Conservation (phyloP, 805 yeast genomes). For the Candida endomychidarum region DNA sequence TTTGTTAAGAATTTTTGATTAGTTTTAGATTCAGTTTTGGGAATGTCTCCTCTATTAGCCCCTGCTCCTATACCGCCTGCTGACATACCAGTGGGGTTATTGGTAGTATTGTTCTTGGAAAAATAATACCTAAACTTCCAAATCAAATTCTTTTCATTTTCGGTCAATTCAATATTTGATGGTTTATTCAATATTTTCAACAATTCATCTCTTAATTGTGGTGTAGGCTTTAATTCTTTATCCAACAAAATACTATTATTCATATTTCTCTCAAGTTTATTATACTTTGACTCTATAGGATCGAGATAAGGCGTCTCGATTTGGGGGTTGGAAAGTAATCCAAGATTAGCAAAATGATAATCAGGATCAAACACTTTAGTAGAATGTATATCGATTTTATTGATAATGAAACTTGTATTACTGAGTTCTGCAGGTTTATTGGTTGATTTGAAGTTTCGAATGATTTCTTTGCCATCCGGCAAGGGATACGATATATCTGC, state of each 20-base stretch:
- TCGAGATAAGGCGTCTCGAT: slow-evolving; percentile 35
- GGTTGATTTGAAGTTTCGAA: background rate
- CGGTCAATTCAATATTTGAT: slow-evolving; percentile 77
- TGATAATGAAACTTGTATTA: slow-evolving; percentile 28
- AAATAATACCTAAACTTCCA: slow-evolving; percentile 89
- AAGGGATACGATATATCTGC: slow-evolving; percentile 26
- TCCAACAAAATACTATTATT: slow-evolving; percentile 77
- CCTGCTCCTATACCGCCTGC: too few relatives aligned
- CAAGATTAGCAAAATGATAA: slow-evolving; percentile 20
- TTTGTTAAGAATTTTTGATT: slow-evolving; percentile 58
- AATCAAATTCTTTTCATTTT: slow-evolving; percentile 78
- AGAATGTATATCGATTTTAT: slow-evolving; percentile 32
- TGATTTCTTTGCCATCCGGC: slow-evolving; percentile 11
- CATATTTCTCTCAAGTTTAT: slow-evolving; percentile 74
- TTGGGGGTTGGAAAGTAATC: slow-evolving; percentile 7
- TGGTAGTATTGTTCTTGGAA: slow-evolving; percentile 29
- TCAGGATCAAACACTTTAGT: slow-evolving; percentile 46
- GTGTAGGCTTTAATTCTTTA: slow-evolving; percentile 84
- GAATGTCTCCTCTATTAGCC: slow-evolving; percentile 10
- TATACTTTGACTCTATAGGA: slow-evolving; percentile 85
- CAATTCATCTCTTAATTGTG: slow-evolving; percentile 74
- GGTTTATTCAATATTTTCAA: slow-evolving; percentile 70
- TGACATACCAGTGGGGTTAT: too few relatives aligned
- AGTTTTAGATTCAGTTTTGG: slow-evolving; percentile 36
- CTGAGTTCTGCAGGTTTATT: slow-evolving; percentile 5